Base-by-base conservation (phyloP, 2,329 filamentous ascomycete species). In the Rhexocercosporidium sp. region DNA sequence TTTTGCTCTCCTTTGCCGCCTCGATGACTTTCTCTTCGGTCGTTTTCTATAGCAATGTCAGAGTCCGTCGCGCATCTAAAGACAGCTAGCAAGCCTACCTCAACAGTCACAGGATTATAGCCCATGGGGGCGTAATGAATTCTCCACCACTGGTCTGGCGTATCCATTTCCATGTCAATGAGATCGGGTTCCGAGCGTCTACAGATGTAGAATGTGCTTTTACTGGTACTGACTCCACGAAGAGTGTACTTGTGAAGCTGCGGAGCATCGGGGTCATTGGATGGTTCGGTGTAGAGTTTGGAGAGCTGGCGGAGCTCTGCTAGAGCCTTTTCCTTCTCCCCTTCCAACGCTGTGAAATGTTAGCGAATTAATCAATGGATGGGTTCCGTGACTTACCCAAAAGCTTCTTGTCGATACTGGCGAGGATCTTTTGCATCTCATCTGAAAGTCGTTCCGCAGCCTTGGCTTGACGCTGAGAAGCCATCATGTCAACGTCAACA, bases 81-180 rank as follows among this genome's bases (percentile, higher is more conserved):
- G 34, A n/a, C 4, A 47, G 16, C 31, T 25, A 11, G 18, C n/a
- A 29, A 14, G 49, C 79, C 60, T 79, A 86, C 85, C 81, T 86
- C 83, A 18, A 82, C 78, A 69, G 79, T 81, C 31, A 84, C 78
- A n/a, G 84, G 82, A 57, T 79, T 77, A 6, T 78, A 71, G 12
- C 80, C 80, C 18, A 77, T 72, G 14, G 78, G 73, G 25, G 75
- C 74, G 68, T 82, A 85, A 41, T 81, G 78, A 54, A 88, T 77
- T 69, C 82, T 82, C 86, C 86, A 88, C 86, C 86, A 88, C 72
- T 87, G 85, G 25, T 72, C 69, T 3, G 77, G 61, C 3, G 69
- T 66, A 37, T 78, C 80, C 0, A 74, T 31, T 56, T 77, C 79
- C n/a, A 83, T 57, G 18, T 84, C 81, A 59, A 82, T 81, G 37